A percentile compares a stretch with the other conserved stretches of the same genome.
phyloP scores from a whole-genome alignment of 768 basidiomycete genomes.

The Myochromella boudieri region DNA sequence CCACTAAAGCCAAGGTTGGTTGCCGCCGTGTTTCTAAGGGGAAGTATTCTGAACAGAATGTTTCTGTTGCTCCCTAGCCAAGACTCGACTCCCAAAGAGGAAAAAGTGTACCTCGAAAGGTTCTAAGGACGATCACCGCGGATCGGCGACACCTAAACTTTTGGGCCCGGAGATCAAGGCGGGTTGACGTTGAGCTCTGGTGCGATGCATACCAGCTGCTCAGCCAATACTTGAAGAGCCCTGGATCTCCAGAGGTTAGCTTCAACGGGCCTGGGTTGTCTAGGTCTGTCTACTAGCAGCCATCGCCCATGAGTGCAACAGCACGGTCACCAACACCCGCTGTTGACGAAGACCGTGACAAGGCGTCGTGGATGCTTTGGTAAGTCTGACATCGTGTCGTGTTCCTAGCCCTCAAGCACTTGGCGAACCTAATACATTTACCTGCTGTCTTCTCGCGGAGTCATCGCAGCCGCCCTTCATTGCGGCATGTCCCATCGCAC shows the following conservation, averaged over 20 bases:
- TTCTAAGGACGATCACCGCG: conserved; percentile 45
- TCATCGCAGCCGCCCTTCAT: conserved; percentile 48
- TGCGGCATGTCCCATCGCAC: conserved; percentile 51
- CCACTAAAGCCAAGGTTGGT: conserved; percentile 46
- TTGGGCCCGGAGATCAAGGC: conserved; percentile 28
- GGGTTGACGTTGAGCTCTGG: conserved; percentile 21
- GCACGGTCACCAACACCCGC: conserved; percentile 62
- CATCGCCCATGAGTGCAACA: conserved; percentile 62
- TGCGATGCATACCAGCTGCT: conserved; percentile 25
- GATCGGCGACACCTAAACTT: conserved; percentile 46
- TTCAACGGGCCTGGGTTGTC: conserved; percentile 67
- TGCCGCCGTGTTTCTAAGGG: conserved; percentile 49
- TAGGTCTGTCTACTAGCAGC: too few relatives aligned
- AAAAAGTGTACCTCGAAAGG: conserved; percentile 44
- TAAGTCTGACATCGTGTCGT: conserved; percentile 58
- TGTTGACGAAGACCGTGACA: conserved; percentile 94
- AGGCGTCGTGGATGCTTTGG: conserved; percentile 77
- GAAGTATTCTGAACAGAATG: conserved; percentile 41
- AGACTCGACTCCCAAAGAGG: conserved; percentile 49
- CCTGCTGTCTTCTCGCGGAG: conserved; percentile 60
- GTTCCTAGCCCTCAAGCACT: conserved; percentile 28
- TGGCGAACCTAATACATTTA: conserved; percentile 46
- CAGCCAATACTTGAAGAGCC: conserved; percentile 40
- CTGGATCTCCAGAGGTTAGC: conserved; percentile 61
- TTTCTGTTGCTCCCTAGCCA: conserved; percentile 36